Conservation (phyloP, 2,329 filamentous ascomycete genomes). For the Penicillium occitanis region DNA sequence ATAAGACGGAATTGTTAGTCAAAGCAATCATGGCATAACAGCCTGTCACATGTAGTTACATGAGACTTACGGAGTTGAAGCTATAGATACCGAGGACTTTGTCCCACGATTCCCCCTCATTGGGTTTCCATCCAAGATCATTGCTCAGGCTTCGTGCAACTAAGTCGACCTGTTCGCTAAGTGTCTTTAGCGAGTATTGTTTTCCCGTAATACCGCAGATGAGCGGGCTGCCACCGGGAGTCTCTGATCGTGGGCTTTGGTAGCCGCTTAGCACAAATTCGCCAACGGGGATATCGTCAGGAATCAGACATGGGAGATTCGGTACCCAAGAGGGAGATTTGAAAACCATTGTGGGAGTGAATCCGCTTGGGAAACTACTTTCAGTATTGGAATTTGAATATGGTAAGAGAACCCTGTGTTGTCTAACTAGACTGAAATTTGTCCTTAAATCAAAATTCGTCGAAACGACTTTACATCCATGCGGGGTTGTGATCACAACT, state of each 20-base stretch:
- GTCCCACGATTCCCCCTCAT: conserved; percentile 67
- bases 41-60: neutral
- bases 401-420: neutral
- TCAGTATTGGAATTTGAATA: neutral
- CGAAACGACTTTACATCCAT: neutral
- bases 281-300: conserved; percentile 11
- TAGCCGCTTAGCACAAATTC: neutral
- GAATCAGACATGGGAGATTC: conserved; percentile 31
- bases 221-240: neutral
- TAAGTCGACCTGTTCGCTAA: conserved; percentile 59
- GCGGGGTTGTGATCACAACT: neutral
- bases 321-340: neutral
- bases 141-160: conserved; percentile 63
- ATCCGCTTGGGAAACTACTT: neutral
- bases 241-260: neutral
- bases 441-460: neutral
- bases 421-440: neutral
- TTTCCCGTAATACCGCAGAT: conserved; percentile 24
- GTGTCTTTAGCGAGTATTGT: conserved; percentile 38
- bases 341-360: neutral
- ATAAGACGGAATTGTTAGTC: neutral
- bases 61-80: conserved; percentile 61
- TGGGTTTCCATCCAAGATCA: conserved; percentile 62
- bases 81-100: conserved; percentile 68
- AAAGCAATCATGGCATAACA: neutral